These are phyloP conservation scores for Aureobasidium leucospermi DNA, from an alignment of 2,329 filamentous ascomycete genomes.

Conservation along the genomic window DNA sequence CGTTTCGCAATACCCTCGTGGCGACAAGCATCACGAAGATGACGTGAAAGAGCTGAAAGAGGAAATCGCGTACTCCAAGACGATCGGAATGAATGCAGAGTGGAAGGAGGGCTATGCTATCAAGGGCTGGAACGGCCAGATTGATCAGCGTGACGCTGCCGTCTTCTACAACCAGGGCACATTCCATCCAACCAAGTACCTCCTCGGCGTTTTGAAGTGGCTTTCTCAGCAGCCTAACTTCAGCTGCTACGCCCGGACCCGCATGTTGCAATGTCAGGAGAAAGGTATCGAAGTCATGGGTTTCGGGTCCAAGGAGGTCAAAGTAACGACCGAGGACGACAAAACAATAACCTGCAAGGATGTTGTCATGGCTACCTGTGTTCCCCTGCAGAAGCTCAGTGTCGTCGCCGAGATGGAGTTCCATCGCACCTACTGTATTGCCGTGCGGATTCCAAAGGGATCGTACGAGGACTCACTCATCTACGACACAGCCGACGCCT, in stretches of 20 bases:
- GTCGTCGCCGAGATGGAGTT: slow-evolving; percentile 48
- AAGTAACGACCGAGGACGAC: slow-evolving; percentile 40
- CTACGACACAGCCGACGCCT: slow-evolving; percentile 48
- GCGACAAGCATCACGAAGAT: slow-evolving; percentile 36
- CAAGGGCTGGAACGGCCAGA: slow-evolving; percentile 44
- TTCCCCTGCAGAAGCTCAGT: slow-evolving; percentile 50
- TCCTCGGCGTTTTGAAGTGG: slow-evolving; percentile 46
- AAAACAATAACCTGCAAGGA: slow-evolving; percentile 42
- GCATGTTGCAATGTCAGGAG: slow-evolving; percentile 43
- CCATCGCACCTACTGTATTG: slow-evolving; percentile 50
- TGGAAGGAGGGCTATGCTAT: slow-evolving; percentile 41
- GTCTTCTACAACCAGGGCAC: slow-evolving; percentile 44
- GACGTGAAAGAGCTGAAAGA: slow-evolving; percentile 40
- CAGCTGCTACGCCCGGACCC: slow-evolving; percentile 45
- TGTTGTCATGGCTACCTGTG: slow-evolving; percentile 48
- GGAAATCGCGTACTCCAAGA: slow-evolving; percentile 39
- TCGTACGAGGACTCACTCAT: slow-evolving; percentile 48
- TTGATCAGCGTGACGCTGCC: slow-evolving; percentile 46
- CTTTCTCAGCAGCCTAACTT: slow-evolving; percentile 47
- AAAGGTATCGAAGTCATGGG: slow-evolving; percentile 40
- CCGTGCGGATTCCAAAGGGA: slow-evolving; percentile 46
- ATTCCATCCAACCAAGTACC: slow-evolving; percentile 52
- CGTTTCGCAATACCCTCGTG: slow-evolving; percentile 42
- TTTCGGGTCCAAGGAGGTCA: slow-evolving; percentile 39
- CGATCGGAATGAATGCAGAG: slow-evolving; percentile 37